These are phyloP conservation scores for Saccharata proteae DNA, from an alignment of 2,329 filamentous ascomycete species.

Conservation along the genomic window DNA sequence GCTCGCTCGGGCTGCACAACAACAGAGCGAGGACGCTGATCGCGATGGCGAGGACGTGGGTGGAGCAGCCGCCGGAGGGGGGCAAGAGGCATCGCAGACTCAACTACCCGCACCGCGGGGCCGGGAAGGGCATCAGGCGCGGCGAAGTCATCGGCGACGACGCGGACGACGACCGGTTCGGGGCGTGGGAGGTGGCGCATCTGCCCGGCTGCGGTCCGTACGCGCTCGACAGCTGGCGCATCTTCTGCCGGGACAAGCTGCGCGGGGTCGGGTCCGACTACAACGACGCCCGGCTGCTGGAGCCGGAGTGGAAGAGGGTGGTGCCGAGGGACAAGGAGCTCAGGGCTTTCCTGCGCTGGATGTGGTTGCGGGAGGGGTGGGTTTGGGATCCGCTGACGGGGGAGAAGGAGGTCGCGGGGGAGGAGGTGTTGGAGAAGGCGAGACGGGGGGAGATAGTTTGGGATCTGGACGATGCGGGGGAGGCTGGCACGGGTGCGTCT, in stretches of 20 bases:
- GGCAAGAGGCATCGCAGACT: slow-evolving; percentile 45
- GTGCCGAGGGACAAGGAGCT: slow-evolving; percentile 76
- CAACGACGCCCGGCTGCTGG: slow-evolving; percentile 49
- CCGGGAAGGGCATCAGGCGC: slow-evolving; percentile 29
- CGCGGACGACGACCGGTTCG: slow-evolving; percentile 28
- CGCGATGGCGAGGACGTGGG: slow-evolving; percentile 57
- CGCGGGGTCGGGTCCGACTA: slow-evolving; percentile 54
- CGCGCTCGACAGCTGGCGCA: slow-evolving; percentile 80
- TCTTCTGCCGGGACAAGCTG: slow-evolving; percentile 76
- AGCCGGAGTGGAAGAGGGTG: slow-evolving; percentile 86
- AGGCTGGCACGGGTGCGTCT: too few species aligned
- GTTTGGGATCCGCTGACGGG: slow-evolving; percentile 67
- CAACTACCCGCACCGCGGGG: slow-evolving; percentile 24
- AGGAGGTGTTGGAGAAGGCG: too few species aligned
- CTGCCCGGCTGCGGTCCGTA: slow-evolving; percentile 68
- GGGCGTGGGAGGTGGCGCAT: slow-evolving; percentile 75
- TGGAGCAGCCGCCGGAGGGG: slow-evolving; percentile 47
- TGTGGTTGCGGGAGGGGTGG: slow-evolving; percentile 82
- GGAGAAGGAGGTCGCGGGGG: slow-evolving; percentile 41
- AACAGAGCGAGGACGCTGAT: slow-evolving; percentile 54
- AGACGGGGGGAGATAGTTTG: too few species aligned
- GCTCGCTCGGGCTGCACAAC: slow-evolving; percentile 18
- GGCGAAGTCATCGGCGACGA: slow-evolving; percentile 30
- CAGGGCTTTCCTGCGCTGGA: slow-evolving; percentile 76
- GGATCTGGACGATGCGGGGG: too few species aligned